phyloP scores from a whole-genome alignment of 2,329 filamentous ascomycete species.

The Colletotrichum limetticola region DNA sequence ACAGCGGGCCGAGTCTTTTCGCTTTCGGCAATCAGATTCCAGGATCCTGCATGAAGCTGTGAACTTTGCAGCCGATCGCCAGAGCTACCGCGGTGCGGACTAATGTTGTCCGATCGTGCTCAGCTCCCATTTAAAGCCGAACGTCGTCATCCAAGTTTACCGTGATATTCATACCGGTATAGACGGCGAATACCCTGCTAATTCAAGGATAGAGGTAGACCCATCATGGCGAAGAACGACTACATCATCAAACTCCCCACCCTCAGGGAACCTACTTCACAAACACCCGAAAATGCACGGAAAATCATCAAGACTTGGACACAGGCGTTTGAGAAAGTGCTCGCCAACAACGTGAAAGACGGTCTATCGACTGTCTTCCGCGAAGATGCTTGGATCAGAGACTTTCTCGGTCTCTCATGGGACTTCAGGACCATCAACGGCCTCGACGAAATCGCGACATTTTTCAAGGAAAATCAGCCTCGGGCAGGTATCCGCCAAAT shows the following conservation, averaged over 20 bases:
- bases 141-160: too few species aligned
- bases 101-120: background rate
- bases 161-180: background rate
- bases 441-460: constrained; percentile 4
- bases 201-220: background rate
- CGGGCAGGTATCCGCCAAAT: constrained; percentile 7
- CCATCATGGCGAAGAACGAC: background rate
- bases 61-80: background rate
- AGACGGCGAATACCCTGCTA: background rate
- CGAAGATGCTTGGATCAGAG: constrained; percentile 64
- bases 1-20: background rate
- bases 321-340: background rate
- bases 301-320: constrained; percentile 1
- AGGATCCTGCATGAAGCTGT: background rate
- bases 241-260: constrained; percentile 12
- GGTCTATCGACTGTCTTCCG: constrained; percentile 47
- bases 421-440: constrained; percentile 51
- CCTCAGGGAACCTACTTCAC: constrained; percentile 6
- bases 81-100: background rate
- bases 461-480: constrained; percentile 14
- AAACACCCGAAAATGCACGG: constrained; percentile 4
- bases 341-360: background rate
- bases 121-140: background rate
- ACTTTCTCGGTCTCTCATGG: constrained; percentile 68
- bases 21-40: background rate